A percentile compares a stretch with the other conserved stretches of the same genome.
These are phyloP conservation scores for Ustilago curta DNA, from an alignment of 1,284 basidiomycete species.

Conservation along the genomic window DNA sequence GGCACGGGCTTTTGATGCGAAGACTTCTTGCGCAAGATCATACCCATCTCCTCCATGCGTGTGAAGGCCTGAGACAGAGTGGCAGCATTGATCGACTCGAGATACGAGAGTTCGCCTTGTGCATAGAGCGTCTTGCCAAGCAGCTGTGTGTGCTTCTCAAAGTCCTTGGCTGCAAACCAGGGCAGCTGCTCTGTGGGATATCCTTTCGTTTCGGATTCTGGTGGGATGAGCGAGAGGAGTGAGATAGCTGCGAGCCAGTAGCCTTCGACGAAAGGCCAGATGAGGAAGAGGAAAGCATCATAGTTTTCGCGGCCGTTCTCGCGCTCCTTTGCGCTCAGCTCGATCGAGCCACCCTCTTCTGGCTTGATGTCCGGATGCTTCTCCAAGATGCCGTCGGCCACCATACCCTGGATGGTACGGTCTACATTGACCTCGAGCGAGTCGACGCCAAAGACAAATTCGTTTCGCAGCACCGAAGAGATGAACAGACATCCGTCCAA, in stretches of 20 bases:
- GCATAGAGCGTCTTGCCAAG: constrained; percentile 69
- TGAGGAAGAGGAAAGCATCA: constrained; percentile 63
- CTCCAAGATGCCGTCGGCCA: constrained; percentile 39
- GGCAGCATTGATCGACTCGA: constrained; percentile 66
- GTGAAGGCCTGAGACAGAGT: constrained; percentile 61
- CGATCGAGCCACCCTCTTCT: constrained; percentile 45
- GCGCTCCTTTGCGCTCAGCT: constrained; percentile 57
- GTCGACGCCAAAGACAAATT: constrained; percentile 69
- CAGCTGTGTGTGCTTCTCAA: constrained; percentile 67
- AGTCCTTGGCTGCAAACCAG: constrained; percentile 68
- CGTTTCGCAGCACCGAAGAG: constrained; percentile 67
- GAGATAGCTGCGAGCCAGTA: constrained; percentile 70
- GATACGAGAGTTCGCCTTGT: constrained; percentile 69
- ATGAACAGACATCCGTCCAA: constrained; percentile 65
- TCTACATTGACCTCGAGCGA: constrained; percentile 66
- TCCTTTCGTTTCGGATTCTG: constrained; percentile 22
- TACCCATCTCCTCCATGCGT: constrained; percentile 61
- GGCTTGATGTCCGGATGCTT: constrained; percentile 32
- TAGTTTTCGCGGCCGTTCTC: constrained; percentile 67
- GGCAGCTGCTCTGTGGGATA: constrained; percentile 50
- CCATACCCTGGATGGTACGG: constrained; percentile 56
- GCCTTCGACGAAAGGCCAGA: constrained; percentile 66
- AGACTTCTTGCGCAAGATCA: constrained; percentile 58
- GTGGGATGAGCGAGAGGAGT: constrained; percentile 65
- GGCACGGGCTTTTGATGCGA: constrained; percentile 63